Conservation (phyloP, 176 grass and related monocot species). For the Cymbopogon citratus region DNA sequence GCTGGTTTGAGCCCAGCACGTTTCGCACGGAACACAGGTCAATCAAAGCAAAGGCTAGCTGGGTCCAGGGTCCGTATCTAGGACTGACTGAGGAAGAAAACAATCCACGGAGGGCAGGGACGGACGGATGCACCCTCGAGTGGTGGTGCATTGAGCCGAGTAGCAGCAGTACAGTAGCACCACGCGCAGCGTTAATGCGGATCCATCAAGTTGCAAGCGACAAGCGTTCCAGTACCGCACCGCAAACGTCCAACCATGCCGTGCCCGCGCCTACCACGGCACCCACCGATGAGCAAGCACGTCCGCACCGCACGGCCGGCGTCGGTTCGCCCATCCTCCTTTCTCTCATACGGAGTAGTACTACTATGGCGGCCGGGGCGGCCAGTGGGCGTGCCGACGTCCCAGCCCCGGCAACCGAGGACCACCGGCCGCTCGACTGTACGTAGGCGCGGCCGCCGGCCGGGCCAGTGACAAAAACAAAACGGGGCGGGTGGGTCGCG, state of each 20-base stretch:
- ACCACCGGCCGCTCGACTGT: neutral
- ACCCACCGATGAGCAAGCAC: neutral
- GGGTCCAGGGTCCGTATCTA: no score
- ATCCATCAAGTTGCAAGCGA: neutral
- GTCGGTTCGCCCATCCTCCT: neutral
- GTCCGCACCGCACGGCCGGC: neutral
- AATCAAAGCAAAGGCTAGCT: neutral
- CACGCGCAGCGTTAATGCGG: neutral
- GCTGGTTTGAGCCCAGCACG: neutral
- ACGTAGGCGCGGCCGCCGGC: neutral
- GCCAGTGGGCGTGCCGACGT: neutral
- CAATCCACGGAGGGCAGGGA: no score
- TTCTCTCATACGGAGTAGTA: no score
- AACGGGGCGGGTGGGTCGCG: neutral
- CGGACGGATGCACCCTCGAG: no score
- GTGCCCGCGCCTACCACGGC: neutral
- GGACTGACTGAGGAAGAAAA: no score
- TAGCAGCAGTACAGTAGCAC: neutral
- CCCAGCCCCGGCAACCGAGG: neutral
- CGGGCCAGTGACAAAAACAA: conserved; percentile 28
- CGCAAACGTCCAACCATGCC: neutral
- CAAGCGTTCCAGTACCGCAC: neutral
- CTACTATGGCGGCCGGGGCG: neutral
- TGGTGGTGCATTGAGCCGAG: neutral
- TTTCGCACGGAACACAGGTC: neutral